Percentiles rank a stretch among this genome's conserved stretches.
Conservation (phyloP, 345 rosid species). For the Rhodomyrtus tomentosa region DNA sequence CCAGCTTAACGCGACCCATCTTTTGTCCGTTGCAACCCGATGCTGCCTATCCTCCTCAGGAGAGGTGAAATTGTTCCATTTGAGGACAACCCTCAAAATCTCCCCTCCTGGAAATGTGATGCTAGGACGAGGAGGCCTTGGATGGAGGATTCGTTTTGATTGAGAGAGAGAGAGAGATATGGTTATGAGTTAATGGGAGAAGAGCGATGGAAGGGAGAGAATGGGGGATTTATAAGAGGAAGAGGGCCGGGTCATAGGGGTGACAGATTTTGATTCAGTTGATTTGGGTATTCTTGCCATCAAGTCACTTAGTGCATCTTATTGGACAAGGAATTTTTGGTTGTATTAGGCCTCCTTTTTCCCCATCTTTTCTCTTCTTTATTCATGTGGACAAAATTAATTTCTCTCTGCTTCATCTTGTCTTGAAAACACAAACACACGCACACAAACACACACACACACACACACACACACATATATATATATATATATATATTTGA, state of each 20-base stretch:
- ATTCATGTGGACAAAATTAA: neutral
- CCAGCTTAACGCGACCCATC: slow-evolving; percentile 76
- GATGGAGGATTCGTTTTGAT: slow-evolving; percentile 16
- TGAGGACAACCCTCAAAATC: neutral
- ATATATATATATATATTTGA: no score
- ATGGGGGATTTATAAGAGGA: slow-evolving; percentile 12
- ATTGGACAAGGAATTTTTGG: neutral
- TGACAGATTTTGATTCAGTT: slow-evolving; percentile 4
- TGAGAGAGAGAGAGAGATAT: no score
- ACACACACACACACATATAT: no score
- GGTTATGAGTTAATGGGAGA: no score
- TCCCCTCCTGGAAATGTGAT: slow-evolving; percentile 2
- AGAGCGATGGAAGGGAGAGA: slow-evolving; percentile 7
- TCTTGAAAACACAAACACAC: no score
- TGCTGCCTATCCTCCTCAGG: neutral
- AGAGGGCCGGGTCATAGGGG: slow-evolving; percentile 7
- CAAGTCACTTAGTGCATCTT: neutral
- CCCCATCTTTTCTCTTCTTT: neutral
- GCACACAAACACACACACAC: no score
- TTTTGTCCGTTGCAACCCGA: neutral
- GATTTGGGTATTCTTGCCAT: neutral
- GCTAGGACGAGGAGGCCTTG: slow-evolving; percentile 3
- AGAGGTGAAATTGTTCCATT: neutral
- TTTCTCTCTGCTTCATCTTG: neutral
- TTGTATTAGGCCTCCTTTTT: neutral